These are phyloP conservation scores for Gaultheria prostrata DNA, from an alignment of 148 eudicot genomes.

Conservation along the genomic window DNA sequence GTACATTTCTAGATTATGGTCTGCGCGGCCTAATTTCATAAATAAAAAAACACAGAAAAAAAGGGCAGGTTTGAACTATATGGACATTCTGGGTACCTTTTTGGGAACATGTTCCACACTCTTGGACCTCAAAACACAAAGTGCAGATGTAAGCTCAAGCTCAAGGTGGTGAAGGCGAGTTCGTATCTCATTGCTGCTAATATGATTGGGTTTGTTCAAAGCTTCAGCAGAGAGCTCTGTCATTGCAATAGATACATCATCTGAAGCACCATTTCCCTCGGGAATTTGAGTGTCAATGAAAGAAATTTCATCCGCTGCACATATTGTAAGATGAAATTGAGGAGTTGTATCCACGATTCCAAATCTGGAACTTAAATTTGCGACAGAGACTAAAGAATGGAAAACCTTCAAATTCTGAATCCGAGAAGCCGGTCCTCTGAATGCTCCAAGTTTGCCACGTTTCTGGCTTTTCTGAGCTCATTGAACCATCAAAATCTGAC, in stretches of 20 bases:
- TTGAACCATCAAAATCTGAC: conserved; percentile 25
- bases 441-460: conserved; percentile 64
- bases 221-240: conserved; percentile 27
- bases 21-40: too few relatives aligned
- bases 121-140: conserved; percentile 55
- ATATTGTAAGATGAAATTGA: conserved; percentile 12
- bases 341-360: background rate
- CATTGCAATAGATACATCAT: conserved; percentile 24
- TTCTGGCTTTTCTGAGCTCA: conserved; percentile 36
- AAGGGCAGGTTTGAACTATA: background rate
- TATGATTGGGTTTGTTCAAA: conserved; percentile 20
- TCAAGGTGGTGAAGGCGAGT: conserved; percentile 67
- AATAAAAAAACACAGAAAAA: background rate
- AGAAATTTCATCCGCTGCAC: conserved; percentile 64
- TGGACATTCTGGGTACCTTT: conserved; percentile 22
- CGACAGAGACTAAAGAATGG: background rate
- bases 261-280: conserved; percentile 22
- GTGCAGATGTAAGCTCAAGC: conserved; percentile 66
- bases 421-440: conserved; percentile 51
- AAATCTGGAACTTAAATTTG: background rate
- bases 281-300: conserved; percentile 21
- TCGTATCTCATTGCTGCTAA: conserved; percentile 34
- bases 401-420: conserved; percentile 67
- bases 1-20: background rate
- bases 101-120: conserved; percentile 20